These are phyloP conservation scores for Neopestalotiopsis clavispora DNA, from an alignment of 2,329 filamentous ascomycete genomes.

Conservation along the genomic window DNA sequence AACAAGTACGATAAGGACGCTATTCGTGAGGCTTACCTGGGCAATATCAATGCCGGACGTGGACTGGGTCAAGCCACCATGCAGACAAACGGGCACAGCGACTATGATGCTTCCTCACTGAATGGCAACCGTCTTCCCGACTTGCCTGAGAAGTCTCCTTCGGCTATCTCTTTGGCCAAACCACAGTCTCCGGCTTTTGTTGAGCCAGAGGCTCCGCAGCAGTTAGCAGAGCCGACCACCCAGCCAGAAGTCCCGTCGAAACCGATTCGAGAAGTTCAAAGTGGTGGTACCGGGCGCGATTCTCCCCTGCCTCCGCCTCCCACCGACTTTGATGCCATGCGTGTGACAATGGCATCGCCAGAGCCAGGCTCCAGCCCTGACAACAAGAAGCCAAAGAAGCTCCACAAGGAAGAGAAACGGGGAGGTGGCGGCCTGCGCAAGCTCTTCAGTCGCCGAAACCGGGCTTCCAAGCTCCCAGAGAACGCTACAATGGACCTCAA, in stretches of 20 bases:
- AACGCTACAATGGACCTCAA: conserved; percentile 57
- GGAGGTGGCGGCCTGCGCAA: conserved; percentile 61
- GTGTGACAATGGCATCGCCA: conserved; percentile 45
- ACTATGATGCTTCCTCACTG: conserved; percentile 27
- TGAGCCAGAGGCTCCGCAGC: conserved; percentile 26
- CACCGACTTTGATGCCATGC: conserved; percentile 39
- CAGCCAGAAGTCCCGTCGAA: conserved; percentile 45
- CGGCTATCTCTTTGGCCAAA: conserved; percentile 34
- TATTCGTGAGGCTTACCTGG: conserved; percentile 84
- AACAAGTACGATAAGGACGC: conserved; percentile 91
- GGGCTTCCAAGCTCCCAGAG: conserved; percentile 60
- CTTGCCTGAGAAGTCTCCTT: conserved; percentile 47
- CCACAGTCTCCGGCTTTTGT: conserved; percentile 20
- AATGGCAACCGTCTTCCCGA: conserved; percentile 43
- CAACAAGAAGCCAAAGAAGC: conserved; percentile 54
- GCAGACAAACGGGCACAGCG: conserved; percentile 42
- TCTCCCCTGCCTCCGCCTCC: conserved; percentile 46
- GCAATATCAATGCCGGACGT: conserved; percentile 73
- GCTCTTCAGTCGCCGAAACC: conserved; percentile 69
- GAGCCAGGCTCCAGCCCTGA: conserved; percentile 49
- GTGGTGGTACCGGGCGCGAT: conserved; percentile 36
- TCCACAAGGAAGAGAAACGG: conserved; percentile 56
- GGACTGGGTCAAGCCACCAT: conserved; percentile 58
- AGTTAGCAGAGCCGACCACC: conserved; percentile 27
- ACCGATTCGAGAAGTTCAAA: conserved; percentile 37